A percentile compares a stretch with the other conserved stretches of the same genome.
phyloP scores from a whole-genome alignment of 257 asterid species.

The Paraleonurus japonicus region DNA sequence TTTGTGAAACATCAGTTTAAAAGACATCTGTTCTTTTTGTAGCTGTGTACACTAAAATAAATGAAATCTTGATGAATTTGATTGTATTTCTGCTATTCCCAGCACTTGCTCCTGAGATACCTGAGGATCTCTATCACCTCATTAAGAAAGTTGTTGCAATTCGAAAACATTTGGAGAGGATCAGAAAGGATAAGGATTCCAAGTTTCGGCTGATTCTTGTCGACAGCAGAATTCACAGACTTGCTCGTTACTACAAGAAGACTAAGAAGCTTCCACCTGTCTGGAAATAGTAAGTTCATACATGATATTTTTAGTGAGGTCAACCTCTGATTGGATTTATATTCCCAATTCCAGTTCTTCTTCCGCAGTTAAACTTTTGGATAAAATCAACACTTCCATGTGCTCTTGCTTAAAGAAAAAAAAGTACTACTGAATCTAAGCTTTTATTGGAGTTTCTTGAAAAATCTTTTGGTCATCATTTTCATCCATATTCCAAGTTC shows the following conservation, averaged over 20 bases:
- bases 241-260: no score
- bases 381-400: neutral
- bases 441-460: neutral
- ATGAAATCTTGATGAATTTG: neutral
- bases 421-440: slow-evolving; percentile 17
- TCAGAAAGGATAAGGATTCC: no score
- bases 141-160: no score
- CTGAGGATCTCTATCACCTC: no score
- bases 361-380: neutral
- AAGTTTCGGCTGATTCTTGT: no score
- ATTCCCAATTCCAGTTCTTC: neutral
- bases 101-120: no score
- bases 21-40: neutral
- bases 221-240: no score
- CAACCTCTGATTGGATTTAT: neutral
- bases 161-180: no score
- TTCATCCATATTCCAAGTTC: neutral
- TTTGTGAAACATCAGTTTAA: neutral
- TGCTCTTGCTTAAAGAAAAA: neutral
- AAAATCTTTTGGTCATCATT: neutral
- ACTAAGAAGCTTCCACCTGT: no score
- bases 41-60: neutral
- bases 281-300: no score
- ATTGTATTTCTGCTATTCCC: neutral
- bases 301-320: neutral